Percentiles rank a stretch among this genome's conserved stretches.
phyloP scores from a whole-genome alignment of 805 yeast genomes.

The Tetrapisispora arboricola region DNA sequence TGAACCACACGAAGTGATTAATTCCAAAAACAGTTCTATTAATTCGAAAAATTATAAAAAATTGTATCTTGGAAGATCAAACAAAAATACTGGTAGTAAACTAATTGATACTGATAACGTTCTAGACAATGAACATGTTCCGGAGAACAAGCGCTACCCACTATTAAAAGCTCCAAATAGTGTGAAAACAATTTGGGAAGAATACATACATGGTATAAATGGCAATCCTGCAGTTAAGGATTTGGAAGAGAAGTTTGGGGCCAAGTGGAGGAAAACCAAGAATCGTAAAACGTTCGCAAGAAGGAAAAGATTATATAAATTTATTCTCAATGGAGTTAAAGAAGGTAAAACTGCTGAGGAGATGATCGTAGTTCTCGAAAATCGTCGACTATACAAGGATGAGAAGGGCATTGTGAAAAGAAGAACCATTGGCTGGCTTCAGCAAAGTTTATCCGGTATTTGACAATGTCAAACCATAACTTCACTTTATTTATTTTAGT shows the following conservation, averaged over 20 bases:
- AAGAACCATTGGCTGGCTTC: constrained; percentile 31
- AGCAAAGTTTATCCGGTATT: constrained; percentile 28
- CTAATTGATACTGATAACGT: background rate
- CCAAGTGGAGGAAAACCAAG: constrained; percentile 33
- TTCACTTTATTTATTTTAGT: no score
- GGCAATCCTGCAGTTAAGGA: constrained; percentile 34
- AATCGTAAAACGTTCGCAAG: constrained; percentile 30
- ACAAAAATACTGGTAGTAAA: background rate
- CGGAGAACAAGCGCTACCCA: constrained; percentile 12
- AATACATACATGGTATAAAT: constrained; percentile 32
- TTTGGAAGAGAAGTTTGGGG: constrained; percentile 33
- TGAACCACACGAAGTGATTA: constrained; percentile 13
- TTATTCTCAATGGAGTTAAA: constrained; percentile 26
- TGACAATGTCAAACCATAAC: no score
- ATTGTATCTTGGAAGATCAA: background rate
- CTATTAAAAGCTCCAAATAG: constrained; percentile 27
- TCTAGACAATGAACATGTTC: background rate
- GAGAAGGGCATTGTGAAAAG: constrained; percentile 27
- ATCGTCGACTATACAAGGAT: constrained; percentile 23
- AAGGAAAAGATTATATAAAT: constrained; percentile 29
- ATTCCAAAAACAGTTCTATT: constrained; percentile 13
- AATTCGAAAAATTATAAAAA: constrained; percentile 2
- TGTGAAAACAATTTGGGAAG: constrained; percentile 31
- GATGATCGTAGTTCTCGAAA: constrained; percentile 25
- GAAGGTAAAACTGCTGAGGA: constrained; percentile 28